phyloP scores from a whole-genome alignment of 164 flowering plant species.

The Magnolia officinalis region DNA sequence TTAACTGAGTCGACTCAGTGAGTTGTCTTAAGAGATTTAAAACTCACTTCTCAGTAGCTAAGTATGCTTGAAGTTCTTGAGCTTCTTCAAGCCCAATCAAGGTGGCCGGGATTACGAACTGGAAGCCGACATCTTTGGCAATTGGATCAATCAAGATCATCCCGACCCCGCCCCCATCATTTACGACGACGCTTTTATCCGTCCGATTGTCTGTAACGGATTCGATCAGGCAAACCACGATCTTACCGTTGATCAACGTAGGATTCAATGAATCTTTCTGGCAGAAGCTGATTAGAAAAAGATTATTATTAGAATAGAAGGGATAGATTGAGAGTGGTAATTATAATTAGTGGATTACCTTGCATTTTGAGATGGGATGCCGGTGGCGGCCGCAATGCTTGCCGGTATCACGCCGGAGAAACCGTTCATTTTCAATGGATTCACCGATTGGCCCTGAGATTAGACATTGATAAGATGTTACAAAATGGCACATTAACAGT shows the following conservation, averaged over 20 bases:
- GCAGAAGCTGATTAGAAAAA: constrained; percentile 22
- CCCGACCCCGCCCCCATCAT: constrained; percentile 13
- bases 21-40: background rate
- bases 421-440: constrained; percentile 8
- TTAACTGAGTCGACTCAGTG: background rate
- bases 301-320: background rate
- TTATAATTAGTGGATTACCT: background rate
- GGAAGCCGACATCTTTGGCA: constrained; percentile 14
- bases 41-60: constrained; percentile 10
- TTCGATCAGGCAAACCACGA: constrained; percentile 23
- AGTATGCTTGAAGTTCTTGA: constrained; percentile 7
- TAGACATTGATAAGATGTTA: background rate
- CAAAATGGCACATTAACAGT: background rate
- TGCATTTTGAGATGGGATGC: constrained; percentile 8
- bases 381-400: constrained; percentile 9
- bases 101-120: constrained; percentile 14
- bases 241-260: constrained; percentile 21
- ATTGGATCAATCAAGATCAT: constrained; percentile 17
- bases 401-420: constrained; percentile 7
- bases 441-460: constrained; percentile 11
- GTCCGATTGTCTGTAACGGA: background rate
- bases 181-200: constrained; percentile 6
- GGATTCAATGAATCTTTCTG: constrained; percentile 10
- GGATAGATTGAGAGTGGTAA: background rate
- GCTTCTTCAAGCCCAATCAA: constrained; percentile 8